A percentile compares a stretch with the other conserved stretches of the same genome.
Conservation (phyloP, 257 asterid species). For the Gentiana macrophylla region DNA sequence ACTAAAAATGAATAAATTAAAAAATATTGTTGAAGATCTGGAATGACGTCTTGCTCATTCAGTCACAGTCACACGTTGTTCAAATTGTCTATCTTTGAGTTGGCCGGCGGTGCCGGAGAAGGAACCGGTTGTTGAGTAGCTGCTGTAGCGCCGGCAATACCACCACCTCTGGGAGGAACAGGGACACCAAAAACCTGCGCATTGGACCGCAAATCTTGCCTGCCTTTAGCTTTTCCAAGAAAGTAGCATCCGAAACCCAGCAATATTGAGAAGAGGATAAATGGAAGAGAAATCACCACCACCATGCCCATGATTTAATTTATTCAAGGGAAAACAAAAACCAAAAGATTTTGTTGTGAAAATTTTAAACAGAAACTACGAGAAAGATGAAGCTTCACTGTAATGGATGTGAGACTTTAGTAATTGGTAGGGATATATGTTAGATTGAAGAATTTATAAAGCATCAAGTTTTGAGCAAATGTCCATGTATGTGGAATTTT, state of each 20-base stretch:
- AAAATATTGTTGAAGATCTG: too few species aligned
- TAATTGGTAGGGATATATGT: too few species aligned
- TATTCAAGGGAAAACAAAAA: neutral
- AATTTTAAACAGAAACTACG: too few species aligned
- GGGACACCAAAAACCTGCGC: constrained; percentile 77
- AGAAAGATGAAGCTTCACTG: too few species aligned
- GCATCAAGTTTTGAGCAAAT: too few species aligned
- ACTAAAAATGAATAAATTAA: too few species aligned
- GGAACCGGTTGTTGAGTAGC: constrained; percentile 11
- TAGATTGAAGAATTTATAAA: too few species aligned
- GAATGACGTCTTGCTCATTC: too few species aligned
- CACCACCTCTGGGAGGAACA: constrained; percentile 52
- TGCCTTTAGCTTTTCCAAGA: constrained; percentile 71
- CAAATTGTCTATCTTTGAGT: constrained; percentile 2
- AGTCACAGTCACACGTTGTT: constrained; percentile 6
- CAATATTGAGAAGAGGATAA: constrained; percentile 53
- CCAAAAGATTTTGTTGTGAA: too few species aligned
- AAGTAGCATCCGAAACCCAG: constrained; percentile 81
- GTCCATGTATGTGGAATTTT: too few species aligned
- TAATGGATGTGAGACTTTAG: too few species aligned
- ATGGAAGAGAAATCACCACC: constrained; percentile 67
- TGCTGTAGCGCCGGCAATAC: constrained; percentile 13
- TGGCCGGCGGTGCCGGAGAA: constrained; percentile 13
- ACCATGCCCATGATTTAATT: constrained; percentile 60
- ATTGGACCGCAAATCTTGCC: constrained; percentile 49